Evolutionary conservation across 73 alveolate genomes (phyloP).

Genomic region (Paramecium tetraurelia): DNA sequence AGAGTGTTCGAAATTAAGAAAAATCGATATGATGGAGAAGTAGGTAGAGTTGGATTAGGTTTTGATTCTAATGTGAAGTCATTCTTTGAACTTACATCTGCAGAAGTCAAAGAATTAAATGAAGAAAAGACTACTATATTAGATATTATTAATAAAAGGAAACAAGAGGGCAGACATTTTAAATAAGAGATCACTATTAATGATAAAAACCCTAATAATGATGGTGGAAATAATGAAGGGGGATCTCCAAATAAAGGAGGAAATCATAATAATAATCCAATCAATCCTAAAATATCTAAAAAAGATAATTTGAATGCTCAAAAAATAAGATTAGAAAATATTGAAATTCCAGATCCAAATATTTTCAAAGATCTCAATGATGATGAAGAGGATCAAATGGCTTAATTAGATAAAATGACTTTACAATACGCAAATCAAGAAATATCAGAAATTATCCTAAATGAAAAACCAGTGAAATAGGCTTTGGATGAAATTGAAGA

Average conservation of each 20-base stretch:
- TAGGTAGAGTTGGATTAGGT: conserved; percentile 77
- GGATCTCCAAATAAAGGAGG: conserved; percentile 12
- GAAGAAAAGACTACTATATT: background rate
- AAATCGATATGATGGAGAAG: conserved; percentile 88
- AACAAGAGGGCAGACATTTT: conserved; percentile 29
- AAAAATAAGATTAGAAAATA: background rate
- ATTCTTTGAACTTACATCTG: conserved; percentile 74
- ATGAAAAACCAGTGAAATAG: background rate
- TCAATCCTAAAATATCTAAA: background rate
- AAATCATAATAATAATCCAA: background rate
- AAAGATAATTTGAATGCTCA: background rate
- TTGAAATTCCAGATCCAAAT: background rate
- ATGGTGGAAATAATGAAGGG: conserved; percentile 3
- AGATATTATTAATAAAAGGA: background rate
- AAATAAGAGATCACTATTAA: background rate
- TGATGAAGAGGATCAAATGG: background rate
- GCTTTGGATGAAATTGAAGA: background rate
- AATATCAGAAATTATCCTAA: background rate
- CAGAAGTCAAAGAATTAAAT: conserved; percentile 62
- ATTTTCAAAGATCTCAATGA: background rate
- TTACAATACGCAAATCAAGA: background rate
- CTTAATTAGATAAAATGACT: background rate
- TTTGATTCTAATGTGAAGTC: conserved; percentile 73
- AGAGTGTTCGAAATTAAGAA: conserved; percentile 78
- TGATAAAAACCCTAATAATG: background rate